Conservation (phyloP, 345 rosid genomes). For the Excoecaria agallocha region DNA sequence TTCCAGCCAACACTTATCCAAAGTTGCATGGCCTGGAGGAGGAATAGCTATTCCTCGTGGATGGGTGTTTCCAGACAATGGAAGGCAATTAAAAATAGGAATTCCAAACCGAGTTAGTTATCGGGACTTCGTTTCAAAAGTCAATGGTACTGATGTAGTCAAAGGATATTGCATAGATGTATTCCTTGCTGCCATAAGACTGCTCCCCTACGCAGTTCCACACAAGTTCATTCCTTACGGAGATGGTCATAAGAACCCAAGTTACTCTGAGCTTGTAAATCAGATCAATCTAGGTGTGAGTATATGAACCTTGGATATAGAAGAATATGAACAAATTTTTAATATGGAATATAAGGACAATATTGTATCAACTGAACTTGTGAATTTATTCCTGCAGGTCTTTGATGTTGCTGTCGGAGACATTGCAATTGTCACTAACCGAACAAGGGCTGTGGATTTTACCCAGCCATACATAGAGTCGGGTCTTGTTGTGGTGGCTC, state of each 20-base stretch:
- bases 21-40: slow-evolving; percentile 93
- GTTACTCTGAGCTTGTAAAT: slow-evolving; percentile 57
- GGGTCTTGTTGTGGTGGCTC: slow-evolving; percentile 87
- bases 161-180: slow-evolving; percentile 76
- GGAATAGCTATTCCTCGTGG: slow-evolving; percentile 61
- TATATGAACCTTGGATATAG: slow-evolving; percentile 13
- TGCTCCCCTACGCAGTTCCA: slow-evolving; percentile 72
- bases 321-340: neutral
- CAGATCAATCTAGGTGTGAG: slow-evolving; percentile 64
- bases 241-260: slow-evolving; percentile 77
- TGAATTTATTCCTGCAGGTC: slow-evolving; percentile 42
- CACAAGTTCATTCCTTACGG: slow-evolving; percentile 68
- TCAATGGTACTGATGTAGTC: slow-evolving; percentile 50
- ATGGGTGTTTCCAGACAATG: slow-evolving; percentile 89
- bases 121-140: slow-evolving; percentile 43
- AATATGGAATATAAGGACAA: neutral
- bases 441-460: slow-evolving; percentile 75
- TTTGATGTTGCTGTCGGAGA: slow-evolving; percentile 88
- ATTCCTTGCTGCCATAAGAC: slow-evolving; percentile 65
- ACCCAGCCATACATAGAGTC: slow-evolving; percentile 87
- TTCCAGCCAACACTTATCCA: slow-evolving; percentile 57
- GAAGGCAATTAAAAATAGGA: slow-evolving; percentile 67
- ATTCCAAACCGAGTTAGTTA: slow-evolving; percentile 71
- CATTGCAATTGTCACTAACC: slow-evolving; percentile 58
- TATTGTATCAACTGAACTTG: slow-evolving; percentile 9